Evolutionary conservation across 225 moss, liverwort and hornwort genomes (phyloP).

Genomic region (Marchantia polymorpha): DNA sequence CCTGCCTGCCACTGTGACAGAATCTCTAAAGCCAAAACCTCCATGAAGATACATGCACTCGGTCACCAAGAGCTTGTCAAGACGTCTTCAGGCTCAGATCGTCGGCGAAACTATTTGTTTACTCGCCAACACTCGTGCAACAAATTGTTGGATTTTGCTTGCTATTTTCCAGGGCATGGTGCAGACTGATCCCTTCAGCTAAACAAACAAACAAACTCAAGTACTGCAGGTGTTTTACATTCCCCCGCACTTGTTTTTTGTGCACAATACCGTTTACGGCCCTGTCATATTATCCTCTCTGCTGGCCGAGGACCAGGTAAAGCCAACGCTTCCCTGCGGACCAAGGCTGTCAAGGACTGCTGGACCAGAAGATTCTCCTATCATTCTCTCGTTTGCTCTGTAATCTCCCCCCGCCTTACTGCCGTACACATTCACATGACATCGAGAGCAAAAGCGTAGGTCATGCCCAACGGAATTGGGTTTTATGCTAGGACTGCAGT

Average conservation of each 20-base stretch:
- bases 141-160: not conserved
- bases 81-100: not conserved
- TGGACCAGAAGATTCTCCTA: not conserved
- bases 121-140: not conserved
- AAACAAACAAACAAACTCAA: not conserved
- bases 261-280: not conserved
- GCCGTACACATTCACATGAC: too few relatives aligned
- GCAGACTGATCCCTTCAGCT: not conserved
- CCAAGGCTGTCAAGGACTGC: not conserved
- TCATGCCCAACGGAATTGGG: not conserved
- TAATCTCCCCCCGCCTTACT: too few relatives aligned
- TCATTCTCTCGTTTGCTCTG: not conserved
- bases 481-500: not conserved
- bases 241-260: not conserved
- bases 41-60: not conserved
- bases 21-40: not conserved
- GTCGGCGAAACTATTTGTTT: not conserved
- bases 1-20: not conserved
- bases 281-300: not conserved
- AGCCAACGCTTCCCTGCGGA: not conserved
- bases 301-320: not conserved
- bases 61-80: not conserved
- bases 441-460: not conserved
- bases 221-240: not conserved
- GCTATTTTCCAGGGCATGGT: not conserved